Base-by-base conservation (phyloP, 2,329 filamentous ascomycete genomes). In the Cladorrhinum sp. region DNA sequence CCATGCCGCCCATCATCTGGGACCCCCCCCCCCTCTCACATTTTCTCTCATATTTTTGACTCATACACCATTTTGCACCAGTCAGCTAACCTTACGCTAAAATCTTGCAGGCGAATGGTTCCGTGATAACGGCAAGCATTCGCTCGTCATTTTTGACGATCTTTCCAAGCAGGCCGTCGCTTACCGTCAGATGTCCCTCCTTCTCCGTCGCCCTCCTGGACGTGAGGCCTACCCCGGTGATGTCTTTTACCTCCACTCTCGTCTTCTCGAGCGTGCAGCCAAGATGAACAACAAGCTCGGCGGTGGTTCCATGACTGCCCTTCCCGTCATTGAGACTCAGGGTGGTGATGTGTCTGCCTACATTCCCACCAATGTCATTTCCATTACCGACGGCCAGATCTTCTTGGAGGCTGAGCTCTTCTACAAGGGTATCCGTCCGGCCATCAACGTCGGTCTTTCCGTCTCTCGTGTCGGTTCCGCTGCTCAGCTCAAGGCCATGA, bases 311-410 rank as follows among this genome's bases (percentile, higher is more conserved):
- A 86, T 98, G 80, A 99, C 95, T 80, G 93, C 95, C 69, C 90
- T 99, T 66, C 95, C 95, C 76, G 78, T 98, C 81, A 98, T 99
- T 78, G 95, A 99, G 87, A 99, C 95, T 78, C 95, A 98, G 86
- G 95, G 95, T 87, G 95, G 95, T 91, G 95, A 99, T 82, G 95
- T 99, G 76, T 98, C 95, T 72, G 95, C 95, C 72, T 99, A 98
- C 82, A 98, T 99, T 87, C 95, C 95, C 74, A 99, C 95, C 83
- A 99, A 98, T 86, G 95, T 98, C 83, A 99, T 99, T 87, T 98
- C 93, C 79, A 99, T 99, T 77, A 99, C 95, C 73, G 95, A 98
- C 75, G 95, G 95, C 67, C 95, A 99, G 85, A 98, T 99, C 81
- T 99, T 99, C 91, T 86, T 99, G 85, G 95, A 99, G 83, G 81